Base-by-base conservation (phyloP, 805 yeast species). In the Torulaspora gathmanii region DNA sequence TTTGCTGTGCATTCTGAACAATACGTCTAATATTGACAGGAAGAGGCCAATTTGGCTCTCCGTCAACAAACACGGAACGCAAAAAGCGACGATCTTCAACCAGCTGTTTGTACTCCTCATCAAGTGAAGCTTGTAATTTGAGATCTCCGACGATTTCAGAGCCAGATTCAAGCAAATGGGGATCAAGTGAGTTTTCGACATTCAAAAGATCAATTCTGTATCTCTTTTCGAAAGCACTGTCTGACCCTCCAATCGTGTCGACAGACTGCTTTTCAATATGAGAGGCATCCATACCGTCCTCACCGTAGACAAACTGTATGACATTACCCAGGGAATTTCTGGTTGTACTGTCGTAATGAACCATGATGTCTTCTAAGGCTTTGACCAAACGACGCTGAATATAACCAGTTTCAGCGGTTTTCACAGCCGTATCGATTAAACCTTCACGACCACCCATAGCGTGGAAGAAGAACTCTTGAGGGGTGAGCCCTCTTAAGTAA, bases 391-490 rank as follows among this genome's bases (percentile, higher is more conserved):
- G 91, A 76, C 98, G 91, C 72, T 91, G 98, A 63, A 91, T 90
- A 68, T 91, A 91, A 72, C 98, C 98, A 22, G 98, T 90, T 71
- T 91, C 98, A 2, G 99, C 98, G 33, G 99, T 93, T 69, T 93
- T 93, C 39, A 93, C 99, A 12, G 99, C 99, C 44, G 99, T 93
- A 77, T 93, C 99, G 66, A 93, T 95, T 65, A 93, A 76, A 76
- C 99, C 99, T 73, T 93, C 99, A 78, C 99, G 88, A 74, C 99
- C 99, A 63, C 99, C 98, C 96, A 93, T 93, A 42, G 98, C 97
- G 67, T 93, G 99, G 83, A 93, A 93, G 67, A 93, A 90, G 68
- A 93, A 93, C 68, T 93, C 99, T 69, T 93, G 98, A 27, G 99
- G 99, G 5, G 99, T 90, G 61, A 93, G 76, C 30, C 99, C 99